Percentiles rank a stretch among this genome's conserved stretches.
These are phyloP conservation scores for Fraxinus xanthoxyloides DNA, from an alignment of 305 asterid species.

Conservation along the genomic window DNA sequence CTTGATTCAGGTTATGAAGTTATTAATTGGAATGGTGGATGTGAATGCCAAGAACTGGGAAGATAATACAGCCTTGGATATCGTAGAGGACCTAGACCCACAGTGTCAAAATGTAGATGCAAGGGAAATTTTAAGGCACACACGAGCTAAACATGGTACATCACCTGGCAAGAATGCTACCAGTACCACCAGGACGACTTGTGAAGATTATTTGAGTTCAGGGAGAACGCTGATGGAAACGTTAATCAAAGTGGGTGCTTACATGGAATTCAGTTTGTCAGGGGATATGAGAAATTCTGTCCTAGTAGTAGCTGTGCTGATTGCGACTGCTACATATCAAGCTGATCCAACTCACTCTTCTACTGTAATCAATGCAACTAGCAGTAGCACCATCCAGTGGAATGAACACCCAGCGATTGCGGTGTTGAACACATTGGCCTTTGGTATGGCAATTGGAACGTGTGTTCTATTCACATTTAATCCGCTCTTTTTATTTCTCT, in stretches of 20 bases:
- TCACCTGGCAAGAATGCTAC: neutral
- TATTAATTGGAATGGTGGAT: neutral
- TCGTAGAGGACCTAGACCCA: neutral
- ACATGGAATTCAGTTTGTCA: neutral
- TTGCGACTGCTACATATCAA: conserved; percentile 18
- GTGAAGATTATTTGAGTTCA: neutral
- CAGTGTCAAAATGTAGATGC: neutral
- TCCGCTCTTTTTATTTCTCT: neutral
- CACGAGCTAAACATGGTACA: neutral
- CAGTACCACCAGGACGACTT: neutral
- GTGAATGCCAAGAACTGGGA: neutral
- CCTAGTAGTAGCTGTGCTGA: conserved; percentile 18
- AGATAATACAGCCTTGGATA: neutral
- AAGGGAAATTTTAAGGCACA: neutral
- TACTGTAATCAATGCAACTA: too few species aligned
- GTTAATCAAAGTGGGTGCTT: neutral
- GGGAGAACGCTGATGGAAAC: neutral
- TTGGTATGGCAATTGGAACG: neutral
- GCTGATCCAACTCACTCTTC: conserved; percentile 30
- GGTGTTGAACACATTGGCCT: neutral
- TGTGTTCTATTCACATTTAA: neutral
- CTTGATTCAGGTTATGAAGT: neutral
- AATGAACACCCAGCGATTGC: too few species aligned
- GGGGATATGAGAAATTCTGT: conserved; percentile 4
- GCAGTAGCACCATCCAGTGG: too few species aligned